Percentiles rank a stretch among this genome's conserved stretches.
Conservation (phyloP, 208 protist species). For the Porcisia deanei region DNA sequence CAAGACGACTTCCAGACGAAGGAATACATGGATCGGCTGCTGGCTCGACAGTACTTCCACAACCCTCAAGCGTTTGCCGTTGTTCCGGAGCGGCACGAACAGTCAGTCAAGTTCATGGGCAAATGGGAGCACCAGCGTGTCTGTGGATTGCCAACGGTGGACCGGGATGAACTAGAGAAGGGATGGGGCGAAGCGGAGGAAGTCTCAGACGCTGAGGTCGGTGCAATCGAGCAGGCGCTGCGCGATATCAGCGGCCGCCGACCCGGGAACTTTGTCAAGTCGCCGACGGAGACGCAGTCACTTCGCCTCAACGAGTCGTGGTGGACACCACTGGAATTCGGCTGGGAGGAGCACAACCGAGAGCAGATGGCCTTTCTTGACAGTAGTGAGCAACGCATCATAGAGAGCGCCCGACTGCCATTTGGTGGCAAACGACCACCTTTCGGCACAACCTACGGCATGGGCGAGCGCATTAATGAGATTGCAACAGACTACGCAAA, state of each 20-base stretch:
- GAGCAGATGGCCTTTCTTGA: slow-evolving; percentile 68
- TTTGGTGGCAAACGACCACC: slow-evolving; percentile 81
- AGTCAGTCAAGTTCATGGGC: slow-evolving; percentile 69
- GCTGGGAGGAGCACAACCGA: slow-evolving; percentile 85
- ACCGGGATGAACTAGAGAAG: slow-evolving; percentile 87
- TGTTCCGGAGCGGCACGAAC: slow-evolving; percentile 71
- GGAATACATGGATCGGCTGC: slow-evolving; percentile 88
- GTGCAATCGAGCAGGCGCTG: slow-evolving; percentile 85
- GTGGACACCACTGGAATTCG: slow-evolving; percentile 77
- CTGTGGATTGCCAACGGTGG: slow-evolving; percentile 80
- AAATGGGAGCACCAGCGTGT: slow-evolving; percentile 84
- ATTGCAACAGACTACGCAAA: slow-evolving; percentile 78
- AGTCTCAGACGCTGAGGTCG: slow-evolving; percentile 70
- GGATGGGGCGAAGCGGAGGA: slow-evolving; percentile 71
- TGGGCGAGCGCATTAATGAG: slow-evolving; percentile 85
- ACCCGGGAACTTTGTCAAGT: slow-evolving; percentile 89
- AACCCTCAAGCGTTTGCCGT: slow-evolving; percentile 87
- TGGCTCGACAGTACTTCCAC: slow-evolving; percentile 84
- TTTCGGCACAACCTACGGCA: slow-evolving; percentile 83
- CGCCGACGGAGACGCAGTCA: slow-evolving; percentile 56
- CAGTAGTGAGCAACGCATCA: slow-evolving; percentile 65
- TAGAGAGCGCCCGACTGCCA: slow-evolving; percentile 62
- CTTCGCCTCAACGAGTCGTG: slow-evolving; percentile 83
- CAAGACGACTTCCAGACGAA: slow-evolving; percentile 92
- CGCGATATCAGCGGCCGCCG: slow-evolving; percentile 88